Evolutionary conservation across 305 asterid species (phyloP), one percentile per base, ranked within the genome.

Genomic region (Fraxinus sp.): DNA sequence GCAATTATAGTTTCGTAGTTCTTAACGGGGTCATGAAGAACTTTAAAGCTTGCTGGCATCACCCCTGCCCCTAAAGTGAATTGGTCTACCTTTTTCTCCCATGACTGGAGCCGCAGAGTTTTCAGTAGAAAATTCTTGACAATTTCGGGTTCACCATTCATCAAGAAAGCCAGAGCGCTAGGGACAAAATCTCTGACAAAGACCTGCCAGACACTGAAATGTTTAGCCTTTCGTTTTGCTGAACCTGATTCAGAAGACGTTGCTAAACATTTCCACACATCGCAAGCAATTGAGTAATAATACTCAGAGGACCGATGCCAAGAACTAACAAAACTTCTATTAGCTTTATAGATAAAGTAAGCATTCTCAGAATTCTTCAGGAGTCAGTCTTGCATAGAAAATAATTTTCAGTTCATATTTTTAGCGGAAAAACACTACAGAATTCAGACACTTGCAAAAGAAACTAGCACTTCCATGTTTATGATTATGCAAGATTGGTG

Each of bases 21-120:
- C 83, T 90, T 89, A 62, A 86, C 92, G 0, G 97, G 97, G 80
- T 96, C 96, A 10, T 96, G 98, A 79, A 91, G 96, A n/a, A 96
- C 99, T 85, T 96, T 96, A 71, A 96, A 96, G 90, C 99, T 94
- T 37, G 98, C 97, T 0, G 99, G 99, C 95, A 96, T 89, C 77
- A 96, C 99, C 68, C 98, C 99, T 7, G 94, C 94, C 6, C 97
- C 98, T 79, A 94, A 83, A 77, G 94, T 92, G 90, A 96, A 96
- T 77, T 92, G 89, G 79, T 96, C 99, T 75, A 96, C 96, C 83
- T 89, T 94, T 76, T 96, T 96, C 91, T 96, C 98, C 95, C 98
- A 91, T 36, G 98, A 91, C 84, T 96, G 99, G 83, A 96, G 95
- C 77, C 97, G 88, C 30, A 94, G 81, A 1, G 99, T 93, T 88